Evolutionary conservation across 768 basidiomycete genomes (phyloP).

Genomic region (Trametes punicea): DNA sequence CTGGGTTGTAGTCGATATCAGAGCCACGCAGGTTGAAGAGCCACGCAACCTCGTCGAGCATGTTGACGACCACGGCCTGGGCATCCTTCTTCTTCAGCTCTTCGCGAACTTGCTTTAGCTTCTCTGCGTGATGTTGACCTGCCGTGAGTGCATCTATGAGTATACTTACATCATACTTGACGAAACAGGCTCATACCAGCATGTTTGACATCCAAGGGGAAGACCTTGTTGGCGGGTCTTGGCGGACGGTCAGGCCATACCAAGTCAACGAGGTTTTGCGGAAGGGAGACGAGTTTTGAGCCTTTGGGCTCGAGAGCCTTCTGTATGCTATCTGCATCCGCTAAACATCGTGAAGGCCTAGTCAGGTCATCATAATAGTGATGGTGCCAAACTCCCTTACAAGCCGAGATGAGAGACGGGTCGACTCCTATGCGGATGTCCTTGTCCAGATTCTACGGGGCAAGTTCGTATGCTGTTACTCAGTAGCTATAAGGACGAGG

Average conservation of each 20-base stretch:
- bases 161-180: neutral
- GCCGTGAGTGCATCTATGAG: neutral
- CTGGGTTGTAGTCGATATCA: slow-evolving; percentile 88
- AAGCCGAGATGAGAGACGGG: slow-evolving; percentile 65
- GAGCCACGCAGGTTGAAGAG: slow-evolving; percentile 88
- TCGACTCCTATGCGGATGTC: slow-evolving; percentile 79
- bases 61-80: slow-evolving; percentile 78
- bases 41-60: slow-evolving; percentile 96
- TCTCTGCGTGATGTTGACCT: slow-evolving; percentile 63
- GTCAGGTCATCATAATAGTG: too few species aligned
- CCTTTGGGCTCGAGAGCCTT: slow-evolving; percentile 50
- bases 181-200: slow-evolving; percentile 45
- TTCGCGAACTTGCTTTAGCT: slow-evolving; percentile 64
- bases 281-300: slow-evolving; percentile 66
- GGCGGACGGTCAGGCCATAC: slow-evolving; percentile 74
- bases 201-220: slow-evolving; percentile 70
- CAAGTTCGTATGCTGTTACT: neutral
- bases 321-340: slow-evolving; percentile 60
- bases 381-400: slow-evolving; percentile 37
- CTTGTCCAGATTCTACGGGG: slow-evolving; percentile 52
- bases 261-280: slow-evolving; percentile 71
- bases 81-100: slow-evolving; percentile 59
- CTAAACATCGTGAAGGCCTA: too few species aligned
- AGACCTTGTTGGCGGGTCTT: slow-evolving; percentile 64
- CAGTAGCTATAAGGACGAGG: neutral